These are phyloP conservation scores for Candida manassasensis DNA, from an alignment of 805 yeast species.

Conservation along the genomic window DNA sequence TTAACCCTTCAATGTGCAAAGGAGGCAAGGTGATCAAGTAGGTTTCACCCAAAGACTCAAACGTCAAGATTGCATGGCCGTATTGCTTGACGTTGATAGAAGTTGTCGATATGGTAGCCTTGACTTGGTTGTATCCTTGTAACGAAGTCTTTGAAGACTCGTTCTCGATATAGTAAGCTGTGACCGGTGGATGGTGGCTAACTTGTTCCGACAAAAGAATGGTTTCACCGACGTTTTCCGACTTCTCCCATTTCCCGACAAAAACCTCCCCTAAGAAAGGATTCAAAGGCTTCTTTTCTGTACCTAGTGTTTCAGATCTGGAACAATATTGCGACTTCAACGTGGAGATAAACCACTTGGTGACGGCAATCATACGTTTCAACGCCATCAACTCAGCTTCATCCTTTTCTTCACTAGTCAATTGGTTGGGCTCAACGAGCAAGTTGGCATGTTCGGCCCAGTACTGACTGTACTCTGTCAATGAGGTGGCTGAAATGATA, in stretches of 20 bases:
- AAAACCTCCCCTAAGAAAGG: slow-evolving; percentile 95
- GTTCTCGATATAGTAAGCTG: slow-evolving; percentile 84
- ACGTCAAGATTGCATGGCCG: slow-evolving; percentile 81
- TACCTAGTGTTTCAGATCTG: slow-evolving; percentile 86
- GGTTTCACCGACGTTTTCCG: slow-evolving; percentile 64
- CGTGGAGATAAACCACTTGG: slow-evolving; percentile 88
- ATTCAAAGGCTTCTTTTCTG: slow-evolving; percentile 94
- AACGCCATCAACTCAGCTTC: slow-evolving; percentile 44
- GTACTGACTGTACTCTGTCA: slow-evolving; percentile 87
- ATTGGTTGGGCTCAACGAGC: slow-evolving; percentile 64
- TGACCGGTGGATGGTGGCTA: slow-evolving; percentile 94
- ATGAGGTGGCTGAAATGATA: slow-evolving; percentile 83
- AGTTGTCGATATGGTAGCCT: slow-evolving; percentile 74
- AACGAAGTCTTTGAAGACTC: slow-evolving; percentile 62
- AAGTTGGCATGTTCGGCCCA: slow-evolving; percentile 94
- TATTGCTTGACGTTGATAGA: slow-evolving; percentile 83
- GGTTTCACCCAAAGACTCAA: slow-evolving; percentile 56
- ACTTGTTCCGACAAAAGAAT: slow-evolving; percentile 85
- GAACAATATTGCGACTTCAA: slow-evolving; percentile 91
- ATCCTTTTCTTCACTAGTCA: slow-evolving; percentile 33
- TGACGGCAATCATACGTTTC: slow-evolving; percentile 73
- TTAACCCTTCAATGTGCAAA: slow-evolving; percentile 87
- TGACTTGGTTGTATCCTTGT: slow-evolving; percentile 88
- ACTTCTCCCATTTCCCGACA: slow-evolving; percentile 79
- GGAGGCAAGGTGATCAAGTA: slow-evolving; percentile 89